phyloP scores from a whole-genome alignment of 2,329 filamentous ascomycete genomes.

The Alternaria brassicicola region DNA sequence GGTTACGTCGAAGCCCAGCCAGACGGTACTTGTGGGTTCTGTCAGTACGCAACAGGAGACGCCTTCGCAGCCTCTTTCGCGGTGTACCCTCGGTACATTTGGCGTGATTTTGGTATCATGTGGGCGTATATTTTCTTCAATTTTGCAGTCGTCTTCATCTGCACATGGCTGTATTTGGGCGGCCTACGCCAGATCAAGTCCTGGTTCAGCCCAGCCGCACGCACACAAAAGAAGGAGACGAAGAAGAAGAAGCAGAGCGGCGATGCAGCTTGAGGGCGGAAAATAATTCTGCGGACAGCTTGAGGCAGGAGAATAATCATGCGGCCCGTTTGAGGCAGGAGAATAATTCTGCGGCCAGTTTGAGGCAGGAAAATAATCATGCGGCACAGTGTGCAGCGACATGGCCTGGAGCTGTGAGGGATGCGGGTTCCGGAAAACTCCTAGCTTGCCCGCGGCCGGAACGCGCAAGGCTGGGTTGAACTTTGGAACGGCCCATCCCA shows the following conservation, averaged over 20 bases:
- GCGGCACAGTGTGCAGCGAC: slow-evolving; percentile 13
- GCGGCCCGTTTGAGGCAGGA: too few relatives aligned
- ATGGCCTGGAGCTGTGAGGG: slow-evolving; percentile 8
- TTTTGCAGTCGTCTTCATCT: slow-evolving; percentile 59
- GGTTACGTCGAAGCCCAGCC: slow-evolving; percentile 66
- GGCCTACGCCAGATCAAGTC: slow-evolving; percentile 47
- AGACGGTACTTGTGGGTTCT: slow-evolving; percentile 67
- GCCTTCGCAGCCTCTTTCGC: slow-evolving; percentile 64
- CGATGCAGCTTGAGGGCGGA: slow-evolving; percentile 22
- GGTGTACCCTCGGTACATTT: slow-evolving; percentile 65
- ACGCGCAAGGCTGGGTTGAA: slow-evolving; percentile 13
- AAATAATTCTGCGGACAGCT: too few relatives aligned
- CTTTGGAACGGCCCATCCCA: slow-evolving; percentile 7
- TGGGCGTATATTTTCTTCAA: slow-evolving; percentile 68
- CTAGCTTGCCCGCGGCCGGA: slow-evolving; percentile 38
- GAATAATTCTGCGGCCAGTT: too few relatives aligned
- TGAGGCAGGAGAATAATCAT: too few relatives aligned
- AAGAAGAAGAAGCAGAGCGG: slow-evolving; percentile 30
- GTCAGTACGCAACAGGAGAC: slow-evolving; percentile 66
- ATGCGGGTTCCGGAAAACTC: slow-evolving; percentile 30
- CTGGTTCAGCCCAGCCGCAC: slow-evolving; percentile 40
- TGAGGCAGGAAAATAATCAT: slow-evolving; percentile 17
- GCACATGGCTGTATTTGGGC: slow-evolving; percentile 62
- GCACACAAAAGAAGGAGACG: slow-evolving; percentile 43
- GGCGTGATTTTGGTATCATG: slow-evolving; percentile 65